These are phyloP conservation scores for Cercospora sp. DNA, from an alignment of 2,329 filamentous ascomycete genomes.

Conservation along the genomic window DNA sequence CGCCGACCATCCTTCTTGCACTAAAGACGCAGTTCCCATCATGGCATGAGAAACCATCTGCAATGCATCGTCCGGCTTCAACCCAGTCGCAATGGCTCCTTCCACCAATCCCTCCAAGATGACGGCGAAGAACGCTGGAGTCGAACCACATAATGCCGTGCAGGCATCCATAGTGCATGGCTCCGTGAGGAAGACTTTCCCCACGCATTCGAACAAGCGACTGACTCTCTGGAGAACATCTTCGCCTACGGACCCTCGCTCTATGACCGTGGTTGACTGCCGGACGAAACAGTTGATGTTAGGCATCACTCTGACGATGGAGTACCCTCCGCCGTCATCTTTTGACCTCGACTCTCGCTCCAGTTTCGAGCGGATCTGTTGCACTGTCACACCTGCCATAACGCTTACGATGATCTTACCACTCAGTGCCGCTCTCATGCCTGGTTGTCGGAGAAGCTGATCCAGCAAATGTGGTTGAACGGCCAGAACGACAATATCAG, in stretches of 20 bases:
- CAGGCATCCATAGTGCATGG: slow-evolving; percentile 67
- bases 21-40: slow-evolving; percentile 68
- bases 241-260: neutral
- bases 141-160: slow-evolving; percentile 71
- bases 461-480: slow-evolving; percentile 14
- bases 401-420: slow-evolving; percentile 21
- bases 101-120: slow-evolving; percentile 73
- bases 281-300: slow-evolving; percentile 12
- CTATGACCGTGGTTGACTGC: slow-evolving; percentile 20
- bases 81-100: slow-evolving; percentile 73
- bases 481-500: slow-evolving; percentile 17
- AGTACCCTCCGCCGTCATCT: neutral
- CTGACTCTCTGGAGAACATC: slow-evolving; percentile 55
- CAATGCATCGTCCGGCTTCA: slow-evolving; percentile 69
- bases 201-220: slow-evolving; percentile 74
- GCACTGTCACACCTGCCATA: slow-evolving; percentile 17
- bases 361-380: neutral
- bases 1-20: slow-evolving; percentile 68
- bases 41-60: slow-evolving; percentile 77
- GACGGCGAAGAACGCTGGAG: slow-evolving; percentile 72
- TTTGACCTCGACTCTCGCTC: neutral
- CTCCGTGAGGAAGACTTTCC: slow-evolving; percentile 68
- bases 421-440: slow-evolving; percentile 11
- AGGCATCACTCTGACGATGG: slow-evolving; percentile 18
- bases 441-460: slow-evolving; percentile 10